Conservation (phyloP, 306 rosid species). For the Acacia melanoxylon region DNA sequence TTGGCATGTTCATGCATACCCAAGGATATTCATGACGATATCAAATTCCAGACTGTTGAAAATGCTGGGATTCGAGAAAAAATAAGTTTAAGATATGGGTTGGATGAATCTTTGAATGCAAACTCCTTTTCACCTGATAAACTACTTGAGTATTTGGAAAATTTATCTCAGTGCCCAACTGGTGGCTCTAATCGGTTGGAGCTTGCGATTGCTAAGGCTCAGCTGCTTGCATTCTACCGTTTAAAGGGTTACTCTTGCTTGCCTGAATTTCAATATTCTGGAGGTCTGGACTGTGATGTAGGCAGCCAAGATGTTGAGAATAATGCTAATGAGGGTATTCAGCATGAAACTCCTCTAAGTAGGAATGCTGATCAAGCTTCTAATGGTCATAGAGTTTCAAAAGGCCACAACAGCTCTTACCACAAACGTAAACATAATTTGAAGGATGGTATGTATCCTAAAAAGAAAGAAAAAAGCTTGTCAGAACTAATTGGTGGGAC, state of each 20-base stretch:
- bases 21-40: slow-evolving; percentile 49
- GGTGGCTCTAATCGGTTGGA: slow-evolving; percentile 63
- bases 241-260: slow-evolving; percentile 70
- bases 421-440: slow-evolving; percentile 74
- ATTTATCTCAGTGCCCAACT: slow-evolving; percentile 61
- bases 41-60: slow-evolving; percentile 66
- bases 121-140: slow-evolving; percentile 59
- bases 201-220: slow-evolving; percentile 81
- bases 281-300: slow-evolving; percentile 55
- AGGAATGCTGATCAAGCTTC: slow-evolving; percentile 46
- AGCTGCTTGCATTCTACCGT: slow-evolving; percentile 69
- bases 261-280: slow-evolving; percentile 75
- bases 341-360: slow-evolving; percentile 39
- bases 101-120: slow-evolving; percentile 60
- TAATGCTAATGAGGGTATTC: slow-evolving; percentile 33
- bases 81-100: slow-evolving; percentile 45
- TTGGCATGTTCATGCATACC: slow-evolving; percentile 80
- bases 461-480: slow-evolving; percentile 73
- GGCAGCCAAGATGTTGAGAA: slow-evolving; percentile 41
- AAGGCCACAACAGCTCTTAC: slow-evolving; percentile 43
- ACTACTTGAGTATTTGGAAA: slow-evolving; percentile 54
- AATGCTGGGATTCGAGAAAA: slow-evolving; percentile 77
- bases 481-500: slow-evolving; percentile 67
- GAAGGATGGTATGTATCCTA: slow-evolving; percentile 54
- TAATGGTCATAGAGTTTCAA: slow-evolving; percentile 39